Evolutionary conservation across 1,139 yeast species (phyloP).

Genomic region (Arxiozyma heterogenica): DNA sequence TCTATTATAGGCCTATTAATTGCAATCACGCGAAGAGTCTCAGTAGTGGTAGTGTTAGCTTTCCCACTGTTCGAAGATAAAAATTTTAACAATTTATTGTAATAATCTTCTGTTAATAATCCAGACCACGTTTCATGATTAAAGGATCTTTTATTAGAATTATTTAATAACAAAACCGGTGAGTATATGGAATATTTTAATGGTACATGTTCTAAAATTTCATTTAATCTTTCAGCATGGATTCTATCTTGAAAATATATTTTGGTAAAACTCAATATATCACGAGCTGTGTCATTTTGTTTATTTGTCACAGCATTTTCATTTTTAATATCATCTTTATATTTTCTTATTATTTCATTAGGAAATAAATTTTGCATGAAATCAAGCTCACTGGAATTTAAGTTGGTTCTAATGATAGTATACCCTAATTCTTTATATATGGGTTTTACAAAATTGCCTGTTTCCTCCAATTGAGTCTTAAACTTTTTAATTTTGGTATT

Average conservation of each 20-base stretch:
- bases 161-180: constrained; percentile 53
- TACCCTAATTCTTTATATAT: constrained; percentile 12
- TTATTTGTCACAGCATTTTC: background rate
- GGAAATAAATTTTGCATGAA: constrained; percentile 4
- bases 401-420: constrained; percentile 22
- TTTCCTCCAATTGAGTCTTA: constrained; percentile 25
- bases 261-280: background rate
- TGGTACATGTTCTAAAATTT: constrained; percentile 32
- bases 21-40: constrained; percentile 37
- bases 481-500: constrained; percentile 19
- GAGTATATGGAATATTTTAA: constrained; percentile 55
- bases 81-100: constrained; percentile 21
- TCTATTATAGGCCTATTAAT: constrained; percentile 54
- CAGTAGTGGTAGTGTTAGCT: no score
- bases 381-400: constrained; percentile 2
- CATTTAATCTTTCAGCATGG: constrained; percentile 4
- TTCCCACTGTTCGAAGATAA: background rate
- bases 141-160: constrained; percentile 34
- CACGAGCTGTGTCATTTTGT: background rate
- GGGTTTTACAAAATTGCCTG: constrained; percentile 20
- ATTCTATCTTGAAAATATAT: constrained; percentile 2
- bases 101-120: constrained; percentile 24
- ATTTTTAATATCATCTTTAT: background rate
- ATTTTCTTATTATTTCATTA: constrained; percentile 5
- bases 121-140: constrained; percentile 34